A percentile compares a stretch with the other conserved stretches of the same genome.
These are phyloP conservation scores for Blakeslea trispora DNA, from an alignment of 371 early-diverging fungal species.

Conservation along the genomic window DNA sequence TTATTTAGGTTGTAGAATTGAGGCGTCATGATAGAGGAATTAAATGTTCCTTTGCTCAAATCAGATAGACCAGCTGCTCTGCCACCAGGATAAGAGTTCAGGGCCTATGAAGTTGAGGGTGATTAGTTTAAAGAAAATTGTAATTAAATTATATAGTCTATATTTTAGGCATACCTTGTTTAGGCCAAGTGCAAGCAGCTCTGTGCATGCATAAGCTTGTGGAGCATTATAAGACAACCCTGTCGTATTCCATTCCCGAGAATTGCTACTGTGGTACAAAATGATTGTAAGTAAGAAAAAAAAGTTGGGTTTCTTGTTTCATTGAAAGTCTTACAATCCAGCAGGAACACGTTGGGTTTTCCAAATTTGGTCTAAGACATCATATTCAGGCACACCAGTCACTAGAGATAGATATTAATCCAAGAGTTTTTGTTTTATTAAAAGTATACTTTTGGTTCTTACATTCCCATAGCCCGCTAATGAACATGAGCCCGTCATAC, in stretches of 20 bases:
- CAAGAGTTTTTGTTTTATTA: not conserved
- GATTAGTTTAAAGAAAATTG: not conserved
- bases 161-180: slow-evolving; percentile 25
- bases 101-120: slow-evolving; percentile 21
- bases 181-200: slow-evolving; percentile 41
- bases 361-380: slow-evolving; percentile 32
- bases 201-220: slow-evolving; percentile 41
- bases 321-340: slow-evolving; percentile 16
- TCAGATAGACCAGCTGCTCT: slow-evolving; percentile 31
- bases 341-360: slow-evolving; percentile 27
- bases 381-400: slow-evolving; percentile 37
- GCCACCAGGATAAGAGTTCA: slow-evolving; percentile 42
- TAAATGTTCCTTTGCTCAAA: slow-evolving; percentile 25
- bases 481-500: slow-evolving; percentile 50
- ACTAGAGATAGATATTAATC: slow-evolving; percentile 23
- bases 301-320: not conserved
- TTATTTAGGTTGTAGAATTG: slow-evolving; percentile 41
- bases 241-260: slow-evolving; percentile 27
- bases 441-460: slow-evolving; percentile 19
- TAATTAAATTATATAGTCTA: slow-evolving; percentile 1
- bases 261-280: slow-evolving; percentile 14
- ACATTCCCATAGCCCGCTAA: slow-evolving; percentile 49
- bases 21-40: slow-evolving; percentile 41
- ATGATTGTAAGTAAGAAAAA: not conserved
- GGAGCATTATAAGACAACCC: slow-evolving; percentile 45